Evolutionary conservation across 352 stramenopile genomes (phyloP).

Genomic region (Phytophthora cactorum): DNA sequence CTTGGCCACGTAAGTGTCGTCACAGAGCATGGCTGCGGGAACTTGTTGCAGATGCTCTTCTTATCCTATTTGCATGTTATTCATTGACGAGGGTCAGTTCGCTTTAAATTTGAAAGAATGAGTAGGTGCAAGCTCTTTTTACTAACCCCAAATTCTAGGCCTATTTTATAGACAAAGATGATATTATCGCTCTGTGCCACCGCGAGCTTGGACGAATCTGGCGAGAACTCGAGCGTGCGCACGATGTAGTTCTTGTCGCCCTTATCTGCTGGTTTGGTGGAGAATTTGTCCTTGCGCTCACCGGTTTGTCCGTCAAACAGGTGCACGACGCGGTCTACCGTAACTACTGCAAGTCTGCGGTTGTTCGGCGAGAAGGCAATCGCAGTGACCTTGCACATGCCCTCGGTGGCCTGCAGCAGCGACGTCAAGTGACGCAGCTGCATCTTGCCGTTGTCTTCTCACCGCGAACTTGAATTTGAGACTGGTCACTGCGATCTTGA

Average conservation of each 20-base stretch:
- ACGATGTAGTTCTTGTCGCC: constrained; percentile 96
- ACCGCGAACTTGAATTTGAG: neutral
- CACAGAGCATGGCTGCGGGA: constrained; percentile 82
- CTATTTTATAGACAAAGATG: constrained; percentile 97
- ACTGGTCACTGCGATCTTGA: constrained; percentile 36
- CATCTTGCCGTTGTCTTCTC: constrained; percentile 52
- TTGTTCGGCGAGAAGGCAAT: constrained; percentile 95
- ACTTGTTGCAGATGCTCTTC: constrained; percentile 98
- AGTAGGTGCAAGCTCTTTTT: neutral
- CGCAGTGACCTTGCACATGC: constrained; percentile 93
- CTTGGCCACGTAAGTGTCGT: constrained; percentile 92
- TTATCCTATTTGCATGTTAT: constrained; percentile 68
- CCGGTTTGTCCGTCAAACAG: constrained; percentile 94
- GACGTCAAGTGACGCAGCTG: constrained; percentile 93
- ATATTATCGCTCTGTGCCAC: constrained; percentile 97
- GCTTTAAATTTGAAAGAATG: neutral
- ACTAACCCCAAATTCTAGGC: constrained; percentile 79
- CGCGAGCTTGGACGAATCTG: constrained; percentile 93
- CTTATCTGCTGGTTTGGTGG: constrained; percentile 95
- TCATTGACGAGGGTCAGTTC: constrained; percentile 13
- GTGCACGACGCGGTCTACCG: constrained; percentile 92
- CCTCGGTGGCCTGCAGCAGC: constrained; percentile 89
- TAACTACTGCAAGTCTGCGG: constrained; percentile 91
- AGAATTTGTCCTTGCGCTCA: constrained; percentile 95
- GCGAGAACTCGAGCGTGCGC: constrained; percentile 91